A percentile compares a stretch with the other conserved stretches of the same genome.
Evolutionary conservation across 106 monocot genomes (phyloP).

Genomic region (Posidonia australis): DNA sequence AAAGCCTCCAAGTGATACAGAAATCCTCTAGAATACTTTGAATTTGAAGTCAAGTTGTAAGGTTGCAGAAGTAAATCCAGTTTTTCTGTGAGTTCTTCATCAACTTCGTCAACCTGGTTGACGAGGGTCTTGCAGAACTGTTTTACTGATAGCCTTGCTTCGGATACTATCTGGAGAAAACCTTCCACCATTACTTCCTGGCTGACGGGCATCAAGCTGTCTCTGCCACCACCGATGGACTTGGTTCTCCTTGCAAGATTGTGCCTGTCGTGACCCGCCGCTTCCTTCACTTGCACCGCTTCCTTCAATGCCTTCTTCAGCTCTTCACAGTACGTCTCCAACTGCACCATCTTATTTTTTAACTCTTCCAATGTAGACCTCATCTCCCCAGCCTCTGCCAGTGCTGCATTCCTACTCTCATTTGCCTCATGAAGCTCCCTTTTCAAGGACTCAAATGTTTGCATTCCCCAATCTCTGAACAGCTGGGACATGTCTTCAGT

Average conservation of each 20-base stretch:
- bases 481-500: slow-evolving; percentile 5
- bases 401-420: slow-evolving; percentile 52
- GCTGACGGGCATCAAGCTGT: slow-evolving; percentile 61
- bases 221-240: slow-evolving; percentile 21
- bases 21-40: slow-evolving; percentile 34
- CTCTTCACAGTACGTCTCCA: slow-evolving; percentile 70
- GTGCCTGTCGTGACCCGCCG: slow-evolving; percentile 11
- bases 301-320: slow-evolving; percentile 70
- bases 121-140: slow-evolving; percentile 76
- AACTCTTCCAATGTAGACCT: slow-evolving; percentile 60
- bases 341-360: slow-evolving; percentile 42
- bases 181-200: slow-evolving; percentile 90
- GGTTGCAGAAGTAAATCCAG: slow-evolving; percentile 42
- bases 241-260: slow-evolving; percentile 43
- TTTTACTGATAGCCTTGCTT: slow-evolving; percentile 74
- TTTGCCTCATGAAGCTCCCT: slow-evolving; percentile 69
- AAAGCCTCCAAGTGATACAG: slow-evolving; percentile 71
- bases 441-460: slow-evolving; percentile 45
- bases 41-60: slow-evolving; percentile 20
- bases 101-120: slow-evolving; percentile 37
- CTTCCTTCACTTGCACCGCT: slow-evolving; percentile 36
- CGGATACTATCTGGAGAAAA: slow-evolving; percentile 88
- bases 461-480: slow-evolving; percentile 7
- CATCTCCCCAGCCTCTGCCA: slow-evolving; percentile 64
- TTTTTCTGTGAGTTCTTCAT: slow-evolving; percentile 34